These are phyloP conservation scores for Mycena vitilis DNA, from an alignment of 768 basidiomycete genomes.

Conservation along the genomic window DNA sequence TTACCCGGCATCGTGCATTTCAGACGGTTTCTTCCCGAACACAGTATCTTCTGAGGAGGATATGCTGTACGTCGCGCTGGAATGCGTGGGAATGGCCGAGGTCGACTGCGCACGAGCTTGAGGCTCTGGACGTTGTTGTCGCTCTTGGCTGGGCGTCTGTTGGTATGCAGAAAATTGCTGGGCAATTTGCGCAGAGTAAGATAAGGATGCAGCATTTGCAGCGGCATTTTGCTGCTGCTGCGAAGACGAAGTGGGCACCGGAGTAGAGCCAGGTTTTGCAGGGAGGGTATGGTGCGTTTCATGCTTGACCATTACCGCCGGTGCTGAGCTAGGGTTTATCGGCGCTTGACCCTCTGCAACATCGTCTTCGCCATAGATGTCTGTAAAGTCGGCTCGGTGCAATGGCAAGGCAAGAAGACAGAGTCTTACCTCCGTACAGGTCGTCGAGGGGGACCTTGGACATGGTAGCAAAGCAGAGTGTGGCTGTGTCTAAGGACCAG, in stretches of 20 bases:
- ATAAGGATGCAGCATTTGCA: slow-evolving; percentile 47
- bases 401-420: background rate
- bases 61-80: slow-evolving; percentile 35
- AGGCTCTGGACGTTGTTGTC: slow-evolving; percentile 56
- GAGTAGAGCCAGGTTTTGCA: slow-evolving; percentile 27
- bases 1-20: slow-evolving; percentile 90
- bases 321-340: slow-evolving; percentile 33
- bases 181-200: slow-evolving; percentile 73
- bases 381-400: slow-evolving; percentile 43
- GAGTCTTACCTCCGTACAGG: slow-evolving; percentile 58
- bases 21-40: slow-evolving; percentile 71
- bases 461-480: slow-evolving; percentile 24
- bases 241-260: slow-evolving; percentile 35
- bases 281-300: slow-evolving; percentile 33
- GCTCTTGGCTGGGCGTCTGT: slow-evolving; percentile 74
- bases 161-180: slow-evolving; percentile 74
- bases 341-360: slow-evolving; percentile 42
- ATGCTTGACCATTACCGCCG: slow-evolving; percentile 21
- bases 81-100: slow-evolving; percentile 46
- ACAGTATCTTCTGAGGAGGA: slow-evolving; percentile 49
- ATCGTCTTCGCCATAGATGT: slow-evolving; percentile 67
- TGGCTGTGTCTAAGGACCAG: slow-evolving; percentile 7
- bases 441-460: slow-evolving; percentile 40
- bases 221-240: slow-evolving; percentile 36
- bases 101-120: slow-evolving; percentile 42